Evolutionary conservation across 2,329 filamentous ascomycete species (phyloP).

Genomic region (Rhynchosporium agropyri): DNA sequence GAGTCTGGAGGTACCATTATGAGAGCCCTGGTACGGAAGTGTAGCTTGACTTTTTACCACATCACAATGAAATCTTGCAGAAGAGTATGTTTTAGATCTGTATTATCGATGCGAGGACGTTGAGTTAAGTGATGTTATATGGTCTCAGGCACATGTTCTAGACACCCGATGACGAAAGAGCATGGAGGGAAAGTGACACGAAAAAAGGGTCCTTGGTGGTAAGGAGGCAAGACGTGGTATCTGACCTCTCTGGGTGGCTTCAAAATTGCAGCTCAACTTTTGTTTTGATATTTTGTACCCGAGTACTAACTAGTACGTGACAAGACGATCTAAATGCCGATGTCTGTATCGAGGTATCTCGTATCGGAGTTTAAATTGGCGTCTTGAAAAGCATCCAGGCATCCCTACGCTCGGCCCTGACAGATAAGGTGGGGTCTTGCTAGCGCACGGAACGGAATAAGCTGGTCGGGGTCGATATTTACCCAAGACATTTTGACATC

Average conservation of each 20-base stretch:
- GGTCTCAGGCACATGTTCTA: too few relatives aligned
- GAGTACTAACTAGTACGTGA: too few relatives aligned
- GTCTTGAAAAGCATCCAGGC: too few relatives aligned
- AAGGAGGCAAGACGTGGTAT: not conserved
- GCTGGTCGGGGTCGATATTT: slow-evolving; percentile 12
- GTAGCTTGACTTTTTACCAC: too few relatives aligned
- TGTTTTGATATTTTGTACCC: too few relatives aligned
- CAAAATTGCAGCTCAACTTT: too few relatives aligned
- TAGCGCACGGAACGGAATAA: slow-evolving; percentile 24
- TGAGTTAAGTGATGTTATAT: too few relatives aligned
- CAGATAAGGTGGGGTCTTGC: not conserved
- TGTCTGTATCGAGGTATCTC: too few relatives aligned
- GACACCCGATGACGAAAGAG: too few relatives aligned
- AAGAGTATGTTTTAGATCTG: not conserved
- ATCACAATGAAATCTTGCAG: not conserved
- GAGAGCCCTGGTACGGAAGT: not conserved
- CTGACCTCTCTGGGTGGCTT: too few relatives aligned
- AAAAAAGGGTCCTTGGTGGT: not conserved
- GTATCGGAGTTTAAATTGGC: too few relatives aligned
- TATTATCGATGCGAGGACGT: not conserved
- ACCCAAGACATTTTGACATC: slow-evolving; percentile 5
- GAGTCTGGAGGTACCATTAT: not conserved
- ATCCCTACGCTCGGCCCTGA: not conserved
- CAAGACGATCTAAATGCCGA: too few relatives aligned
- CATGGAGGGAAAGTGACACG: not conserved